These are phyloP conservation scores for Lepidium africanum DNA, from an alignment of 345 rosid genomes.

Conservation along the genomic window DNA sequence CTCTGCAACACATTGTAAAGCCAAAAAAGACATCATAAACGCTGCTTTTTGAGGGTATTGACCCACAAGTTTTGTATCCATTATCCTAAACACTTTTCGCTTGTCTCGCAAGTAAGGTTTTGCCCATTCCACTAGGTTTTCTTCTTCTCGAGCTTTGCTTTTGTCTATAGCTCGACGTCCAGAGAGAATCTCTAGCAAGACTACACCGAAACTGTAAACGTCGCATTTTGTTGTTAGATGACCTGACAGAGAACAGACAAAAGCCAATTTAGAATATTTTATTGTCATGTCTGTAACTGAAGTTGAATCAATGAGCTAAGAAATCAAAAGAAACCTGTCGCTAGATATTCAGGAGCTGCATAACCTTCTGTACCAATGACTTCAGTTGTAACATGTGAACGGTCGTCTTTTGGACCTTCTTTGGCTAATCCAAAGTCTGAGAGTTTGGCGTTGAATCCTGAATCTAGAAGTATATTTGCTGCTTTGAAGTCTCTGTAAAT, in stretches of 20 bases:
- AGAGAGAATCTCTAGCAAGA: constrained; percentile 61
- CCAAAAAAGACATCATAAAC: constrained; percentile 59
- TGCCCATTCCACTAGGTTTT: constrained; percentile 79
- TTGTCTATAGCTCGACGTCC: constrained; percentile 65
- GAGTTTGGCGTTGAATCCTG: constrained; percentile 67
- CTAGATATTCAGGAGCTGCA: constrained; percentile 91
- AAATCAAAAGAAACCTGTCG: constrained; percentile 46
- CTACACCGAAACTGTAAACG: constrained; percentile 85
- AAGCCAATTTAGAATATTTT: neutral
- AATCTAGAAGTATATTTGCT: constrained; percentile 69
- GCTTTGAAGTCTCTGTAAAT: constrained; percentile 84
- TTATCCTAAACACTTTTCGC: constrained; percentile 59
- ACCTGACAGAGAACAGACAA: constrained; percentile 36
- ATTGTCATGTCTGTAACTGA: neutral
- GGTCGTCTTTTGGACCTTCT: constrained; percentile 87
- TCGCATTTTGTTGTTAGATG: constrained; percentile 88
- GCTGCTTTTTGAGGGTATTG: constrained; percentile 85
- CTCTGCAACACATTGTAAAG: constrained; percentile 64
- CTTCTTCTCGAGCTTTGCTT: constrained; percentile 43
- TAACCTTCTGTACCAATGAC: constrained; percentile 86
- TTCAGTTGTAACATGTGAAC: constrained; percentile 84
- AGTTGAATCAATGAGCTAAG: neutral
- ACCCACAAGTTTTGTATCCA: constrained; percentile 82
- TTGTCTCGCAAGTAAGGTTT: constrained; percentile 57
- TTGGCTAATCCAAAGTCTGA: constrained; percentile 96